Conservation (phyloP, 768 basidiomycete genomes). For the Porpolomopsis calyptriformis region DNA sequence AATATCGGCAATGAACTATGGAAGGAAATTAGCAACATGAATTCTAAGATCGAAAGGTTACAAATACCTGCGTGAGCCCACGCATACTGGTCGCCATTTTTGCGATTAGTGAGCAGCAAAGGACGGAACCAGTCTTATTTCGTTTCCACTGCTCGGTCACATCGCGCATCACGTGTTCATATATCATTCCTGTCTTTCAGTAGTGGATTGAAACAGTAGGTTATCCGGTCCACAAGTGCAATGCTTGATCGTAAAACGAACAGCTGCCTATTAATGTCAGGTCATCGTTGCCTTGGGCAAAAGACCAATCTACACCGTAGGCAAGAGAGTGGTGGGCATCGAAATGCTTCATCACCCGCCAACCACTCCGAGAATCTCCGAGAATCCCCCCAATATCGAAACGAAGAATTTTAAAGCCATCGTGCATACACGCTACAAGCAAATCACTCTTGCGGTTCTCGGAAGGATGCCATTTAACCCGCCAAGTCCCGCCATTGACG, state of each 20-base stretch:
- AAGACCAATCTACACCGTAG: slow-evolving; percentile 90
- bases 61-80: slow-evolving; percentile 74
- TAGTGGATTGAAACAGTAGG: background rate
- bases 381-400: slow-evolving; percentile 28
- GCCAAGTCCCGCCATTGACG: slow-evolving; percentile 90
- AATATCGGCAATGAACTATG: slow-evolving; percentile 96
- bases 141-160: background rate
- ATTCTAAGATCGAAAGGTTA: background rate
- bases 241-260: slow-evolving; percentile 87
- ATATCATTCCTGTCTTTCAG: background rate
- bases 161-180: background rate
- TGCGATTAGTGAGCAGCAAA: background rate
- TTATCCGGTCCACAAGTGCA: slow-evolving; percentile 74
- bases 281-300: slow-evolving; percentile 20
- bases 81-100: slow-evolving; percentile 85
- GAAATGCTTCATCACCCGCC: slow-evolving; percentile 45
- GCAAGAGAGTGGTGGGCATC: slow-evolving; percentile 75
- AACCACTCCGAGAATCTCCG: slow-evolving; percentile 10
- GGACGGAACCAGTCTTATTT: background rate
- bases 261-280: slow-evolving; percentile 69
- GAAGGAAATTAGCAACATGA: slow-evolving; percentile 9
- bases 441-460: slow-evolving; percentile 56
- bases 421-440: slow-evolving; percentile 95
- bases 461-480: slow-evolving; percentile 91
- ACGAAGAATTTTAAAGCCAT: slow-evolving; percentile 79